phyloP scores from a whole-genome alignment of 352 stramenopile genomes.

The Phytophthora idaei region DNA sequence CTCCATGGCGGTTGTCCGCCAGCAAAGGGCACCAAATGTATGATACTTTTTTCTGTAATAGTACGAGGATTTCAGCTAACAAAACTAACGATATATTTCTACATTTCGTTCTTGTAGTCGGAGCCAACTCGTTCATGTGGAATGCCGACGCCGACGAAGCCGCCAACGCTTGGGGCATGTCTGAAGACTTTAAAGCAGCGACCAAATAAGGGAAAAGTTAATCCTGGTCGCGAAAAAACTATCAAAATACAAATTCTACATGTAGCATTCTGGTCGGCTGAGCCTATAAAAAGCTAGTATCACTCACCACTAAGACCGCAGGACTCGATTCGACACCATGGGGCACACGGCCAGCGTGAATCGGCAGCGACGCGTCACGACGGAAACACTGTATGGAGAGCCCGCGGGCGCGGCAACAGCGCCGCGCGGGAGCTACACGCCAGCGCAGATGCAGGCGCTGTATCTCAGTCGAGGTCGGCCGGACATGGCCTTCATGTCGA shows the following conservation, averaged over 20 bases:
- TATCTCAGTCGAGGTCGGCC: conserved; percentile 79
- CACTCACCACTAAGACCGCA: not conserved
- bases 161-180: conserved; percentile 61
- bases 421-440: conserved; percentile 68
- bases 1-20: conserved; percentile 71
- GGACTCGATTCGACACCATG: conserved; percentile 40
- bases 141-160: conserved; percentile 70
- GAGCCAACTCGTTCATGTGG: conserved; percentile 75
- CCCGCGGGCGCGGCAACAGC: conserved; percentile 46
- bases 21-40: conserved; percentile 66
- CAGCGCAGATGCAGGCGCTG: conserved; percentile 81
- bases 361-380: conserved; percentile 39
- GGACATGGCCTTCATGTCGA: conserved; percentile 88
- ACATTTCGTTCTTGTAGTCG: not conserved
- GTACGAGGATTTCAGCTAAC: conserved; percentile 29
- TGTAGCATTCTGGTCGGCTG: not conserved
- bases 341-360: conserved; percentile 79
- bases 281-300: conserved; percentile 27
- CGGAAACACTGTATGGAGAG: conserved; percentile 69
- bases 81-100: not conserved
- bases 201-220: not conserved
- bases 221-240: conserved; percentile 3
- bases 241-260: not conserved
- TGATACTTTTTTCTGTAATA: conserved; percentile 31
- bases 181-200: conserved; percentile 45